Base-by-base conservation (phyloP, 1,284 basidiomycete species). In the Ganoderma sp. region DNA sequence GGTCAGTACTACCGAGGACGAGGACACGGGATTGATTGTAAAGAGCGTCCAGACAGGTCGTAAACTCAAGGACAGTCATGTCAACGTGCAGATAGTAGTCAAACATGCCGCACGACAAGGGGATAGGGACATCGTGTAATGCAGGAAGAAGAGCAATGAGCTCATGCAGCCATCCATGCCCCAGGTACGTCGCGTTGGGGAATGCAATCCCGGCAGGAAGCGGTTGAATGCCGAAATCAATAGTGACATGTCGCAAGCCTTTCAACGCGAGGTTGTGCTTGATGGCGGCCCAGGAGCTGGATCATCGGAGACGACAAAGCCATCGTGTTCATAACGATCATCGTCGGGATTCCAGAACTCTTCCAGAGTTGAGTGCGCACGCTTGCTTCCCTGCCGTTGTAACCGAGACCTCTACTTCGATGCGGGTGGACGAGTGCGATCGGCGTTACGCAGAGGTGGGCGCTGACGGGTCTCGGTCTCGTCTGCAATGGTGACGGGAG, bases 91-190 rank as follows among this genome's bases (percentile, higher is more conserved):
- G 58, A 15, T 71, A 62, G 42, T 74, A 69, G 34, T 70, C 72
- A 54, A 73, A 70, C 52, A 73, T 65, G 1, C 68, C 61, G 64
- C 71, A 69, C 9, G 71, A 67, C 2, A 56, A 64, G 6, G 71
- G 71, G 0, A 58, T 32, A 15, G 66, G 66, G 25, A 63, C 28
- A 8, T 66, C 67, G 9, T 67, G 65, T 5, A 54, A 57, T 2
- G 61, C 67, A 10, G 67, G 73, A 61, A 61, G 54, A 52, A 54
- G 71, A 64, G 50, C 60, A 54, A 64, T 65, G 19, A 93, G 80
- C 37, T 88, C 85, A 65, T 84, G 78, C 8, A 94, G 83, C 75
- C 84, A 81, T 1, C 90, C 89, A 67, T 81, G 85, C 28, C 83
- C 84, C 34, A 89, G 81, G 71, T 87, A 90, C 2, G 87, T 86